Percentiles rank a stretch among this genome's conserved stretches.
Conservation (phyloP, 176 grass and related monocot species). For the sorghum (Sorghum bicolor) region Sorghum_bicolor_NCBIv3 NC_012873.2:63404501-63405000, state of each 20-base stretch:
- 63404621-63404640: neutral
- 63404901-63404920: neutral
- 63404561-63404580: neutral
- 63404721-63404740: neutral
- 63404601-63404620: neutral
- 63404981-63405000: neutral
- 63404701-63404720: neutral
- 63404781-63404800: constrained; percentile 7
- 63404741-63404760: neutral
- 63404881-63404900: neutral
- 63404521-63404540: neutral
- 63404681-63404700: neutral
- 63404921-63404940: neutral
- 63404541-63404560: neutral
- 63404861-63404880: neutral
- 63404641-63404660: neutral
- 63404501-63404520: neutral
- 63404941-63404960: too few relatives aligned
- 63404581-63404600: constrained; percentile 20
- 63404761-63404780: neutral
- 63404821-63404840: neutral
- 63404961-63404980: neutral
- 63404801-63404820: constrained; percentile 38
- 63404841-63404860: neutral
- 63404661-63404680: neutral